Conservation (phyloP, 441 rosid genomes). For the Macaranga tanarius region DNA sequence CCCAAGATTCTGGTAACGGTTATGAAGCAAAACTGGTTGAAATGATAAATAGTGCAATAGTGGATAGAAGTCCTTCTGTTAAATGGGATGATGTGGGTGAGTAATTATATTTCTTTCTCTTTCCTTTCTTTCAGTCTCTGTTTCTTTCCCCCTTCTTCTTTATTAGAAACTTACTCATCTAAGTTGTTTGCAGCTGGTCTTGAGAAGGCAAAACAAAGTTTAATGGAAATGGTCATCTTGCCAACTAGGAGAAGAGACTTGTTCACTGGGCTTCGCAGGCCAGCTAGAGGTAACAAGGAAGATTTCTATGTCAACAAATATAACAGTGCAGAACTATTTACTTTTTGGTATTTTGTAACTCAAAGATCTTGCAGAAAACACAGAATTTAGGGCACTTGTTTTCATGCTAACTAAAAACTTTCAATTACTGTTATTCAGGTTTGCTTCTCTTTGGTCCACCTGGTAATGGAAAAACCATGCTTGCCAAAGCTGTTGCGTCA, state of each 20-base stretch:
- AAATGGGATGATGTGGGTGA: conserved; percentile 98
- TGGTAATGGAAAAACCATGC: conserved; percentile 98
- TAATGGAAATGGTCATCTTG: conserved; percentile 94
- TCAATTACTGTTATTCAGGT: conserved; percentile 42
- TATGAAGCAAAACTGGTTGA: conserved; percentile 77
- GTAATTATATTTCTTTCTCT: conserved; percentile 15
- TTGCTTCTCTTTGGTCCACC: conserved; percentile 97
- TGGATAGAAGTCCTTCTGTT: conserved; percentile 91
- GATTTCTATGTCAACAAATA: conserved; percentile 6
- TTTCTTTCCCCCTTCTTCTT: conserved; percentile 1
- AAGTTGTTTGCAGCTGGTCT: conserved; percentile 68
- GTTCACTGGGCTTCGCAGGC: conserved; percentile 90
- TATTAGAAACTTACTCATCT: conserved; percentile 24
- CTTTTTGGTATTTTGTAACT: background rate
- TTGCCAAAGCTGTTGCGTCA: conserved; percentile 96
- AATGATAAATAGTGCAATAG: conserved; percentile 80
- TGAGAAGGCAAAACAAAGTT: conserved; percentile 89
- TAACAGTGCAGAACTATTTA: background rate
- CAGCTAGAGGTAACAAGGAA: conserved; percentile 69
- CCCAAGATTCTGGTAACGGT: conserved; percentile 52
- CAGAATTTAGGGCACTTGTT: conserved; percentile 2
- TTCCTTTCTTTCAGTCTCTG: background rate
- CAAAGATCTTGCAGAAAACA: background rate
- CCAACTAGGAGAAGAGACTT: conserved; percentile 87
- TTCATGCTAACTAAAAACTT: conserved; percentile 6